Evolutionary conservation across 1,284 basidiomycete species (phyloP).

Genomic region (Chalciporus sp.): DNA sequence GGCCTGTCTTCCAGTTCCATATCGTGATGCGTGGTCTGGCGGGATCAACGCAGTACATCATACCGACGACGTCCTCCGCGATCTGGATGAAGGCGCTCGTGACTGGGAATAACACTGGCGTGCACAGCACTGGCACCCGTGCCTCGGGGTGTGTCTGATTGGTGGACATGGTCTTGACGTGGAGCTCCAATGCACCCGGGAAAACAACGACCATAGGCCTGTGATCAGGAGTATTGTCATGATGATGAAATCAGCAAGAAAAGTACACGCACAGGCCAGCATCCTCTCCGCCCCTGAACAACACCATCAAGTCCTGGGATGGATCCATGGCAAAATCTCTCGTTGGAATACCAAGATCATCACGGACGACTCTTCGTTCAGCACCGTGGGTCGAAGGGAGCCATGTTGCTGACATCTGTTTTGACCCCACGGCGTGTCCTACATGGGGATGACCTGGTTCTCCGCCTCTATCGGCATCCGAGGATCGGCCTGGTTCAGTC

Average conservation of each 20-base stretch:
- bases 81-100: constrained; percentile 47
- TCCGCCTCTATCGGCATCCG: neutral
- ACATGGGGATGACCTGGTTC: neutral
- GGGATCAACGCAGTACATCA: constrained; percentile 42
- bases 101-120: constrained; percentile 19
- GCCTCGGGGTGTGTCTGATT: constrained; percentile 45
- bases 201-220: constrained; percentile 13
- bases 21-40: constrained; percentile 43
- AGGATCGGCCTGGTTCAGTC: constrained; percentile 21
- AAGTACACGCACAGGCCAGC: constrained; percentile 12
- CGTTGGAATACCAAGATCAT: constrained; percentile 45
- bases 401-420: constrained; percentile 40
- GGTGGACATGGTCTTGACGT: constrained; percentile 46
- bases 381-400: constrained; percentile 38
- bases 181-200: constrained; percentile 30
- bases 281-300: constrained; percentile 41
- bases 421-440: constrained; percentile 14
- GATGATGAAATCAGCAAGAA: neutral
- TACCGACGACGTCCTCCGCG: constrained; percentile 52
- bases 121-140: constrained; percentile 27
- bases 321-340: constrained; percentile 69
- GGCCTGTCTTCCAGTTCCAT: constrained; percentile 57
- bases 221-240: neutral
- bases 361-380: constrained; percentile 29
- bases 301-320: constrained; percentile 56